phyloP scores from a whole-genome alignment of 208 protist species.

The Spongospora subterranea region DNA sequence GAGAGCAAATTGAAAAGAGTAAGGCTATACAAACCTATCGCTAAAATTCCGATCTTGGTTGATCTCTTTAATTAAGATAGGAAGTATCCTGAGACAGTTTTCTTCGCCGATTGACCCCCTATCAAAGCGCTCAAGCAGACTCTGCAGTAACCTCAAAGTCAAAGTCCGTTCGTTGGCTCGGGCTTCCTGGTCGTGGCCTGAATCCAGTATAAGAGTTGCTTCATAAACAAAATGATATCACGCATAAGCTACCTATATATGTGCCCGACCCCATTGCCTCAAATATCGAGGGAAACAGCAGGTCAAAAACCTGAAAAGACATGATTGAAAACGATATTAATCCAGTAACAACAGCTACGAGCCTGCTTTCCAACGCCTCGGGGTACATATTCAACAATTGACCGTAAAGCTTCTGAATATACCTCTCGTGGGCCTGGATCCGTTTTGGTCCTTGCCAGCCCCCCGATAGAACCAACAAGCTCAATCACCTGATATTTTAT shows the following conservation, averaged over 20 bases:
- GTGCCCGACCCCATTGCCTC: not conserved
- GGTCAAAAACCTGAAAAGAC: not conserved
- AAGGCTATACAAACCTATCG: no score
- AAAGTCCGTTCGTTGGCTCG: not conserved
- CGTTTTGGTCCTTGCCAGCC: not conserved
- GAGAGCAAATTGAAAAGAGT: no score
- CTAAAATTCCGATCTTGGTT: not conserved
- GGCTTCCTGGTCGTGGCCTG: not conserved
- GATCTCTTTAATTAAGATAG: not conserved
- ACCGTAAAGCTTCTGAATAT: not conserved
- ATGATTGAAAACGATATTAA: conserved; percentile 12
- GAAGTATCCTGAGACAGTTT: not conserved
- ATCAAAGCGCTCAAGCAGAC: not conserved
- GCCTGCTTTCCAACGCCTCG: not conserved
- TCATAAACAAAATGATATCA: no score
- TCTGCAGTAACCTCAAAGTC: not conserved
- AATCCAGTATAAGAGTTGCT: no score
- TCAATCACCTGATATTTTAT: not conserved
- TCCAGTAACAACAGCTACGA: not conserved
- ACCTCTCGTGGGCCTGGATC: not conserved
- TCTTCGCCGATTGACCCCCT: not conserved
- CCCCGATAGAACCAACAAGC: not conserved
- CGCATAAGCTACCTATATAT: no score
- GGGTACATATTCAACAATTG: not conserved
- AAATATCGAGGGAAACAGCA: conserved; percentile 31